phyloP scores from a whole-genome alignment of 306 rosid genomes.

The Oemleria cerasiformis region DNA sequence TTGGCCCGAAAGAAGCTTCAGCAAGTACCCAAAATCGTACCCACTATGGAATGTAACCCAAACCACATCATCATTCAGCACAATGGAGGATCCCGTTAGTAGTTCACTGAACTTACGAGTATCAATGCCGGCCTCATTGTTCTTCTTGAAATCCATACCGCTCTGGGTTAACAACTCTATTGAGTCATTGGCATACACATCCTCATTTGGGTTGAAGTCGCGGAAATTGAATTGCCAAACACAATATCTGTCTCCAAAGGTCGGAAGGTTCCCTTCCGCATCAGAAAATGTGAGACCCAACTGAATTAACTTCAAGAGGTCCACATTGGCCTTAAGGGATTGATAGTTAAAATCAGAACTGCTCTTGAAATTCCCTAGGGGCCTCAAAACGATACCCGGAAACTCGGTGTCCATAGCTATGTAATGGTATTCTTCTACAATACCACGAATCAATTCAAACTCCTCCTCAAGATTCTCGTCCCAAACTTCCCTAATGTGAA shows the following conservation, averaged over 20 bases:
- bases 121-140: slow-evolving; percentile 37
- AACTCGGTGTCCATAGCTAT: slow-evolving; percentile 47
- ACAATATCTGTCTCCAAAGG: slow-evolving; percentile 35
- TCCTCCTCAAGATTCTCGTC: slow-evolving; percentile 33
- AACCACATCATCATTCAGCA: slow-evolving; percentile 21
- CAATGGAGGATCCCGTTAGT: slow-evolving; percentile 35
- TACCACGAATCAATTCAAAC: slow-evolving; percentile 20
- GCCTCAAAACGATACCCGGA: slow-evolving; percentile 31
- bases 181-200: slow-evolving; percentile 22
- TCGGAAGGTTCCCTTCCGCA: slow-evolving; percentile 42
- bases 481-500: slow-evolving; percentile 46
- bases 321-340: slow-evolving; percentile 35
- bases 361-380: slow-evolving; percentile 23
- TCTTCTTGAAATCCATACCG: slow-evolving; percentile 43
- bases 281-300: slow-evolving; percentile 43
- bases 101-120: slow-evolving; percentile 24
- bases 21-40: slow-evolving; percentile 40
- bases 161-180: slow-evolving; percentile 27
- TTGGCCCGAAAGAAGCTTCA: slow-evolving; percentile 34
- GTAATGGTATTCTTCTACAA: slow-evolving; percentile 34
- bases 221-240: slow-evolving; percentile 50
- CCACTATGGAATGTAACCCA: slow-evolving; percentile 43
- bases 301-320: slow-evolving; percentile 41
- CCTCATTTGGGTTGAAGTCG: slow-evolving; percentile 27
- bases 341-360: slow-evolving; percentile 19